phyloP scores from a whole-genome alignment of 495 filamentous ascomycete species.

The Glutinoglossum americanum region DNA sequence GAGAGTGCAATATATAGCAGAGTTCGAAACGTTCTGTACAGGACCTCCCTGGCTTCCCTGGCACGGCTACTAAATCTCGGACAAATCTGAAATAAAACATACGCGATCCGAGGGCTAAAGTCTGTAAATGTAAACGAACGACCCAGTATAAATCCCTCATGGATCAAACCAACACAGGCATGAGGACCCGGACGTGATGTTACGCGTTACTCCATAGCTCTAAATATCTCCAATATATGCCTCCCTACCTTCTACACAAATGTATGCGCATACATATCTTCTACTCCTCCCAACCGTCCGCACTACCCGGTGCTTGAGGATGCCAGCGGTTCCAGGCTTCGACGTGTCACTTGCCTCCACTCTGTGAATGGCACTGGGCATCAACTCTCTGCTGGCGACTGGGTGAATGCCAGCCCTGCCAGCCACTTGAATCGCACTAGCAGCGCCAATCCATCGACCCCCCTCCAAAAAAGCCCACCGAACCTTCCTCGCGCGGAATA shows the following conservation, averaged over 20 bases:
- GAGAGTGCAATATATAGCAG: no score
- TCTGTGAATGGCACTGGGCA: not conserved
- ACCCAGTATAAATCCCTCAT: not conserved
- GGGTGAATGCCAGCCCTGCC: not conserved
- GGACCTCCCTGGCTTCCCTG: no score
- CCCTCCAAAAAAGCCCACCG: not conserved
- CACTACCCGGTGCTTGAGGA: not conserved
- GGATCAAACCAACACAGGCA: not conserved
- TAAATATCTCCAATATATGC: not conserved
- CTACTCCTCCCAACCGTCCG: not conserved
- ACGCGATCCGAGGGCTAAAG: not conserved
- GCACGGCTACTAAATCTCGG: not conserved
- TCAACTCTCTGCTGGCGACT: not conserved
- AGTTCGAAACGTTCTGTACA: no score
- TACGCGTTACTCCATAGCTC: not conserved
- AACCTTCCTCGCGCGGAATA: not conserved
- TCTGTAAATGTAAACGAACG: not conserved
- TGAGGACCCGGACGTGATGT: not conserved
- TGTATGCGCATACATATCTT: no score
- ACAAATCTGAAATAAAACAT: not conserved
- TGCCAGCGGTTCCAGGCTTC: not conserved
- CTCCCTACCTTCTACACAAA: not conserved
- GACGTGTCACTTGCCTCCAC: conserved; percentile 1
- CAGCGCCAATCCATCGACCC: not conserved
- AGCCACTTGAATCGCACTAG: not conserved